Evolutionary conservation across 2,329 filamentous ascomycete genomes (phyloP), one percentile per base, ranked within the genome.

Genomic region (Hymenoscyphus fraxineus): DNA sequence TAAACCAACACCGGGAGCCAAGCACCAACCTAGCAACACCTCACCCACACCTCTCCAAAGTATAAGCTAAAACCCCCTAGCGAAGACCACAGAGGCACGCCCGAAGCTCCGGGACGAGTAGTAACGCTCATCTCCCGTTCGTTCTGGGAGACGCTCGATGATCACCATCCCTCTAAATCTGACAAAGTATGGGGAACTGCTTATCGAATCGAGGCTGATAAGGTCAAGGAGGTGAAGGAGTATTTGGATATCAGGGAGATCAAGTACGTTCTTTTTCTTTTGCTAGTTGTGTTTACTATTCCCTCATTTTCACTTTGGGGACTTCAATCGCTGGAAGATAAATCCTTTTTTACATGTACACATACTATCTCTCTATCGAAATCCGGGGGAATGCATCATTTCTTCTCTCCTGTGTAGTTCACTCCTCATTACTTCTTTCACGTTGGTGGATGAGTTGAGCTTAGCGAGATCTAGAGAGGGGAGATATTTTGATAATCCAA

Each of bases 231-330:
- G 78, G 94, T 97, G 3, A 89, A 91, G 70, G 84, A 88, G 65
- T 97, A 97, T 76, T 90, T 99, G 58, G 93, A 98, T 77, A 94
- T 97, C 69, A 89, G 95, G 57, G 95, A 99, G 78, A 97, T 98
- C 75, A 97, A 98, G 59, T 61, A 56, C 32, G 59, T 61, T 9
- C 35, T 51, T 51, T 51, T 51, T 1, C 4, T 35, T 35, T 10
- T 35, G 9, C 35, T 35, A 35, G 0, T 35, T 6, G 1, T 10
- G 7, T 35, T 35, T 35, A 27, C 22, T 35, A 2, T 35, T 35
- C 32, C 35, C 9, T 35, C 6, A 6, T 6, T 35, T 35, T 9
- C 35, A 35, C 9, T 35, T 35, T 35, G 35, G 4, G 4, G 9
- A 35, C 9, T 35, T 35, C 9, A 10, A 35, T 35, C 2, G 35